Percentiles rank a stretch among this genome's conserved stretches.
These are phyloP conservation scores for Penicillium sp. DNA, from an alignment of 2,329 filamentous ascomycete species.

Conservation along the genomic window DNA sequence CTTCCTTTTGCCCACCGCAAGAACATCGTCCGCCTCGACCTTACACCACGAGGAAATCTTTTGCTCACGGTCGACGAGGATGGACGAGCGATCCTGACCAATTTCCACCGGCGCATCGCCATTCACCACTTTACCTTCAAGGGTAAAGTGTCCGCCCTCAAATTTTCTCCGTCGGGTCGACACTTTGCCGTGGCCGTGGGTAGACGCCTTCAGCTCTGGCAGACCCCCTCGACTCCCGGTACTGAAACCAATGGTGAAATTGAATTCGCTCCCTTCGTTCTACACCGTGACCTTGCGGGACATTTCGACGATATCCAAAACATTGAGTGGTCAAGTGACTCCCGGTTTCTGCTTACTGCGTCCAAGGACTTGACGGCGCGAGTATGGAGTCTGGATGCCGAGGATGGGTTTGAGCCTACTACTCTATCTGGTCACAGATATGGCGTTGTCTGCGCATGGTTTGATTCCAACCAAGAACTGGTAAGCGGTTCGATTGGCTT, in stretches of 20 bases:
- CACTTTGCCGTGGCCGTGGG: constrained; percentile 90
- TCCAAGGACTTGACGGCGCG: constrained; percentile 90
- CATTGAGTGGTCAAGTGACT: constrained; percentile 95
- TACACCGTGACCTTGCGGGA: constrained; percentile 80
- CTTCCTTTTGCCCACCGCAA: constrained; percentile 81
- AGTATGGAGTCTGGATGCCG: constrained; percentile 90
- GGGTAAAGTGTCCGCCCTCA: constrained; percentile 75
- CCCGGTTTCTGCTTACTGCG: constrained; percentile 88
- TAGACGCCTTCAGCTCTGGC: constrained; percentile 90
- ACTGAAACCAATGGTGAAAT: constrained; percentile 77
- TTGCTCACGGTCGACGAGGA: constrained; percentile 92
- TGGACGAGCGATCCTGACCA: constrained; percentile 90
- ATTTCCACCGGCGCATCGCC: constrained; percentile 79
- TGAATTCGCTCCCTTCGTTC: constrained; percentile 92
- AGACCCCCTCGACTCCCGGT: constrained; percentile 87
- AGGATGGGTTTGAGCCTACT: constrained; percentile 87
- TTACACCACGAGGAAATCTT: constrained; percentile 88
- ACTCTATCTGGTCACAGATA: constrained; percentile 90
- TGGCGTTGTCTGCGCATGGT: constrained; percentile 91
- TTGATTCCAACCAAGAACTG: constrained; percentile 89
- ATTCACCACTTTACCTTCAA: constrained; percentile 97
- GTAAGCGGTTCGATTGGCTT: constrained; percentile 35
- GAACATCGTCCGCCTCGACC: constrained; percentile 85
- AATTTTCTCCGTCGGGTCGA: constrained; percentile 87
- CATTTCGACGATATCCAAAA: constrained; percentile 86